Evolutionary conservation across 176 grass and related monocot genomes (phyloP).

Genomic region (Hsuehochloa calcarea): DNA sequence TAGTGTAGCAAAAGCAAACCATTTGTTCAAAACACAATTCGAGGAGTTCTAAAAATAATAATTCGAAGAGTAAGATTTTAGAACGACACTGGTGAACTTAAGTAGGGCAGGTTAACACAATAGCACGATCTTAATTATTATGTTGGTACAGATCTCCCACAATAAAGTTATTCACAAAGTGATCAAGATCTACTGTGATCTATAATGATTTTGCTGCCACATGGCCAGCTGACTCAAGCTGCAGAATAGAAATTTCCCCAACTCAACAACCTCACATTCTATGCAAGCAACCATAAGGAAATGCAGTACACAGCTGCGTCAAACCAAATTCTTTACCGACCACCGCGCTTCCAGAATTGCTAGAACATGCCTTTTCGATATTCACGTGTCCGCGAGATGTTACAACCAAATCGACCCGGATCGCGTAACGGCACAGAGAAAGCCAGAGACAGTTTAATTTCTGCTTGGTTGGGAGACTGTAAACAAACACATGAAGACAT

Average conservation of each 20-base stretch:
- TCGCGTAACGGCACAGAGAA: not conserved
- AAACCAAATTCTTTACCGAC: not conserved
- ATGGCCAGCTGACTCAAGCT: constrained; percentile 18
- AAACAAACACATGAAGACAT: not conserved
- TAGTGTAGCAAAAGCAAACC: not conserved
- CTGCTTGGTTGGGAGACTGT: not conserved
- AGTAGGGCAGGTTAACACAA: not conserved
- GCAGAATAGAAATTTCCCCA: not conserved
- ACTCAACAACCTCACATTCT: not conserved
- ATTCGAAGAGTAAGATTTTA: not conserved
- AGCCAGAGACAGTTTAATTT: not conserved
- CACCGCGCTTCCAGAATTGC: not conserved
- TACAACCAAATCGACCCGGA: constrained; percentile 20
- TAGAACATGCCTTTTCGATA: not conserved
- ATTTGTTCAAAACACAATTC: not conserved
- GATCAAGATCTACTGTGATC: not conserved
- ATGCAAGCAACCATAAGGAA: not conserved
- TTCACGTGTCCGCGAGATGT: not conserved
- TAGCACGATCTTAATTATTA: not conserved
- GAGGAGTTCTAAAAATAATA: not conserved
- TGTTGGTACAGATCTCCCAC: not conserved
- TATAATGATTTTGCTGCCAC: constrained; percentile 4
- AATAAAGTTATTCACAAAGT: not conserved
- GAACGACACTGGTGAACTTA: not conserved
- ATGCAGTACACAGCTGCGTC: not conserved